phyloP scores from a whole-genome alignment of 169 alveolate genomes.

The Toxoplasma gondii region DNA sequence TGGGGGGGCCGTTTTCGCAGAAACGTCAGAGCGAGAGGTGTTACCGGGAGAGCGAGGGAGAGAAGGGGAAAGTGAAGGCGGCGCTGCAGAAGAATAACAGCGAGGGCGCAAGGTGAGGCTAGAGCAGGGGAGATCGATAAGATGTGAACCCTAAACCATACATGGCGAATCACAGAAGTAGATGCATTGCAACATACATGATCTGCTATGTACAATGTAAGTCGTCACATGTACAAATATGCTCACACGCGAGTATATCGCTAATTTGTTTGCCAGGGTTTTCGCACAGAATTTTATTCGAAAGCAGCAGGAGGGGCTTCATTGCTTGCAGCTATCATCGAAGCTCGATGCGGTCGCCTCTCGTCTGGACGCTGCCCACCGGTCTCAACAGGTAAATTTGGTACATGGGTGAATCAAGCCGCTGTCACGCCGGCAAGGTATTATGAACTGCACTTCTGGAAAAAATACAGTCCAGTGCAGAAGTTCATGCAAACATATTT shows the following conservation, averaged over 20 bases:
- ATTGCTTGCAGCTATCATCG: slow-evolving; percentile 77
- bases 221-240: neutral
- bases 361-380: slow-evolving; percentile 79
- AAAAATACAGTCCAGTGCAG: too few relatives aligned
- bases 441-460: too few relatives aligned
- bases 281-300: slow-evolving; percentile 85
- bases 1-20: neutral
- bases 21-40: slow-evolving; percentile 56
- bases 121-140: neutral
- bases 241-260: neutral
- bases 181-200: neutral
- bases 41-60: slow-evolving; percentile 69
- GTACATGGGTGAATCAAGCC: neutral
- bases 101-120: slow-evolving; percentile 74
- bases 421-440: too few relatives aligned
- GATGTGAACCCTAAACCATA: neutral
- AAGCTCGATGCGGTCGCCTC: slow-evolving; percentile 82
- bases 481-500: too few relatives aligned
- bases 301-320: slow-evolving; percentile 78
- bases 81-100: slow-evolving; percentile 78
- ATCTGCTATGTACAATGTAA: neutral
- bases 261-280: slow-evolving; percentile 25
- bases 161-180: neutral
- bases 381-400: slow-evolving; percentile 71
- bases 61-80: slow-evolving; percentile 69